Percentiles rank a stretch among this genome's conserved stretches.
Conservation (phyloP, 1,139 yeast species). For the Wickerhamiella infanticola region DNA sequence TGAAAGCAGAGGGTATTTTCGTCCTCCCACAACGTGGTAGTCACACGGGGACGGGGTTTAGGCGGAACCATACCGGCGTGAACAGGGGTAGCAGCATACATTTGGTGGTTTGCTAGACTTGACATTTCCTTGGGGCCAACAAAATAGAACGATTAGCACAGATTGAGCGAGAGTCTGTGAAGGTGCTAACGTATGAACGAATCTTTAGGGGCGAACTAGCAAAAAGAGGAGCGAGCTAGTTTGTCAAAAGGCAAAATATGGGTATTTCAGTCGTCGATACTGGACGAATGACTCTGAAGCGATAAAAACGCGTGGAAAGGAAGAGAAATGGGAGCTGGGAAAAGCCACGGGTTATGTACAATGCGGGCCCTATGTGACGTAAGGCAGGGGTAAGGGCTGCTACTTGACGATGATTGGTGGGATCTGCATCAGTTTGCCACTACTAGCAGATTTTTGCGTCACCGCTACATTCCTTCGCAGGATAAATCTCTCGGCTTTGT, state of each 20-base stretch:
- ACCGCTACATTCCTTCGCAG: neutral
- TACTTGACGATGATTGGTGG: neutral
- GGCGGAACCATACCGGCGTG: constrained; percentile 1
- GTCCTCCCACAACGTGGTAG: constrained; percentile 93
- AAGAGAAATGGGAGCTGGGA: neutral
- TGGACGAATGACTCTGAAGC: neutral
- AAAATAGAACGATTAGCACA: too few species aligned
- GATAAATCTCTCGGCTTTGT: neutral
- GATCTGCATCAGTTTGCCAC: neutral
- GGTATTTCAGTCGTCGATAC: too few species aligned
- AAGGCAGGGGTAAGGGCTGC: neutral
- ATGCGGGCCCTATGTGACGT: neutral
- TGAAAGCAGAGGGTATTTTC: constrained; percentile 86
- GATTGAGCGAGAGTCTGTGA: too few species aligned
- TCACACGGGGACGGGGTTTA: constrained; percentile 38
- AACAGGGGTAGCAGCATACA: neutral
- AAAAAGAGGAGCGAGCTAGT: too few species aligned
- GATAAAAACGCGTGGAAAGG: neutral
- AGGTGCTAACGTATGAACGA: too few species aligned
- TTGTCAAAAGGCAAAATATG: too few species aligned
- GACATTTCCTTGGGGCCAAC: neutral
- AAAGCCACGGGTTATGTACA: neutral
- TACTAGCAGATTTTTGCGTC: neutral
- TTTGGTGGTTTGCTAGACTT: neutral
- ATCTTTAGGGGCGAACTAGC: too few species aligned